Evolutionary conservation across 352 stramenopile genomes (phyloP).

Genomic region (Phytophthora meadii): DNA sequence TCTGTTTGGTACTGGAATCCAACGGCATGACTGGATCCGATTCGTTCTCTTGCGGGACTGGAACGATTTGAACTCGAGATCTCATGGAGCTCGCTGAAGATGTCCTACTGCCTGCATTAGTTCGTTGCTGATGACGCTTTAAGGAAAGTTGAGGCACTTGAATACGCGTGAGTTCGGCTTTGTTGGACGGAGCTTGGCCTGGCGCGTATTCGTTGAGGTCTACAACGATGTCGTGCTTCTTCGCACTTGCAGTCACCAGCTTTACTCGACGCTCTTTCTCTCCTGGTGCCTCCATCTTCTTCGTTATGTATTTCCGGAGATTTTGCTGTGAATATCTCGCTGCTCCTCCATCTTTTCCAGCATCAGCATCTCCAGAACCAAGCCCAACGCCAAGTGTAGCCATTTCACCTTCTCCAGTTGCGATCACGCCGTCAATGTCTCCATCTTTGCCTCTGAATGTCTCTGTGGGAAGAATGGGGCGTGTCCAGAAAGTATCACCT

Average conservation of each 20-base stretch:
- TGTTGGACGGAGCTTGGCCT: constrained; percentile 4
- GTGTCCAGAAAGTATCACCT: constrained; percentile 93
- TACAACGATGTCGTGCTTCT: constrained; percentile 68
- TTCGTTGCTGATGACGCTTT: constrained; percentile 17
- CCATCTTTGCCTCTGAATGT: constrained; percentile 75
- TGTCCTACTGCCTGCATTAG: constrained; percentile 9
- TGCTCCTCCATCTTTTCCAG: constrained; percentile 41
- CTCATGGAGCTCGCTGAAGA: constrained; percentile 34
- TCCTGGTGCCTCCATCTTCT: constrained; percentile 79
- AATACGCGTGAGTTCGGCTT: constrained; percentile 53
- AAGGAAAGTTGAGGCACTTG: constrained; percentile 65
- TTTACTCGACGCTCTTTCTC: constrained; percentile 67
- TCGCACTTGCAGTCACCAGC: constrained; percentile 59
- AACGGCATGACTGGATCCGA: background rate
- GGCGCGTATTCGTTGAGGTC: constrained; percentile 27
- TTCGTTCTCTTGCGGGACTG: constrained; percentile 1
- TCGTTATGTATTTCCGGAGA: constrained; percentile 87
- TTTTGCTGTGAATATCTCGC: constrained; percentile 67
- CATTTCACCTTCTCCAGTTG: constrained; percentile 72
- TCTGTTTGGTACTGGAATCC: constrained; percentile 63
- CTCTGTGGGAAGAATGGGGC: constrained; percentile 85
- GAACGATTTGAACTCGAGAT: constrained; percentile 21
- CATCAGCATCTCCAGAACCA: constrained; percentile 18
- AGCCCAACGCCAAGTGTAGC: constrained; percentile 76
- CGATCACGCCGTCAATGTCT: constrained; percentile 83